Evolutionary conservation across 148 eudicot species (phyloP).

Genomic region (Simmondsia chinensis): DNA sequence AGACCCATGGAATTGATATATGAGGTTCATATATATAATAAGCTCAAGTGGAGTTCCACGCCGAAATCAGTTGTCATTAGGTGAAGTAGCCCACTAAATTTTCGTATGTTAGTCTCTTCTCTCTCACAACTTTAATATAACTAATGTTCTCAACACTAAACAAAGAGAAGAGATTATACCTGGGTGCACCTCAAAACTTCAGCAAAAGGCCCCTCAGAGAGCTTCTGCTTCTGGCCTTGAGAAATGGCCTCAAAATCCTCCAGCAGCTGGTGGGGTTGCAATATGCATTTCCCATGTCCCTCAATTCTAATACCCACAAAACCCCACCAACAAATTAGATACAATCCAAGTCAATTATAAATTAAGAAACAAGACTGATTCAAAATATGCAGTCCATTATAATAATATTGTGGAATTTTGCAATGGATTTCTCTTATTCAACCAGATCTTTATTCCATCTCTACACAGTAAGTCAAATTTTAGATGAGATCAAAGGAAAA

Average conservation of each 20-base stretch:
- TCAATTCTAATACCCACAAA: constrained; percentile 54
- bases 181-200: constrained; percentile 82
- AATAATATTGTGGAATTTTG: too few species aligned
- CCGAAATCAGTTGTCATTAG: too few species aligned
- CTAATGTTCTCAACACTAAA: background rate
- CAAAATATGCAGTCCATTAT: too few species aligned
- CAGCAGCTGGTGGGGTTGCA: constrained; percentile 73
- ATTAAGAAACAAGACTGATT: background rate
- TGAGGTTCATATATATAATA: background rate
- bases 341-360: background rate
- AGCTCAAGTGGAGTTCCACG: too few species aligned
- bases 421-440: too few species aligned
- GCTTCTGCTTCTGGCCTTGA: constrained; percentile 29
- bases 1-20: background rate
- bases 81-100: too few species aligned
- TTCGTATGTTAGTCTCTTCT: too few species aligned
- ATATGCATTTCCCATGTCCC: constrained; percentile 72
- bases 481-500: too few species aligned
- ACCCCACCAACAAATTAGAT: background rate
- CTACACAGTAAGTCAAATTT: too few species aligned
- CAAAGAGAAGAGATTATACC: constrained; percentile 20
- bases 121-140: background rate
- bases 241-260: constrained; percentile 61
- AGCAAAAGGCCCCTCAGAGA: constrained; percentile 70
- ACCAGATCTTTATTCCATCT: too few species aligned